Evolutionary conservation across 768 basidiomycete genomes (phyloP).

Genomic region (Lentinula sp.): DNA sequence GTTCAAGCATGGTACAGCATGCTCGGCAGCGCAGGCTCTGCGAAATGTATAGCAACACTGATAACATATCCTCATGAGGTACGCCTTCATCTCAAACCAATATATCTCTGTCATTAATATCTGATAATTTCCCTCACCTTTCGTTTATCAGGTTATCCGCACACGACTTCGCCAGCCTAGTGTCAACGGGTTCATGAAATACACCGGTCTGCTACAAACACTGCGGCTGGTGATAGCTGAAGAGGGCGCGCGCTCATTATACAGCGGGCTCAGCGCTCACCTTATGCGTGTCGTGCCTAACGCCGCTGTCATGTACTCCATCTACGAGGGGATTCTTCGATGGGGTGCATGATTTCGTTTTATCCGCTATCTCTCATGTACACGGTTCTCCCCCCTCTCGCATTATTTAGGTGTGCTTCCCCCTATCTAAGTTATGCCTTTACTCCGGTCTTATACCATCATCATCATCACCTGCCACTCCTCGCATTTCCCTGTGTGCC

Average conservation of each 20-base stretch:
- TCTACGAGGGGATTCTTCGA: conserved; percentile 81
- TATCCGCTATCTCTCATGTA: not conserved
- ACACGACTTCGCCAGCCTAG: conserved; percentile 89
- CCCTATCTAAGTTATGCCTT: not conserved
- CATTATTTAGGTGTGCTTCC: not conserved
- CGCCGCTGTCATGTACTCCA: conserved; percentile 93
- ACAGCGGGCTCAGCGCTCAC: conserved; percentile 91
- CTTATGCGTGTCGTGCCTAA: conserved; percentile 97
- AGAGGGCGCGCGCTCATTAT: conserved; percentile 81
- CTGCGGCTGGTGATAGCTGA: conserved; percentile 80
- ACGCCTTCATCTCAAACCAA: conserved; percentile 15
- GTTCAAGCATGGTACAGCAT: conserved; percentile 70
- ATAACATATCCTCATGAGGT: conserved; percentile 99
- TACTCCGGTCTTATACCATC: not conserved
- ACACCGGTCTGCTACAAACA: conserved; percentile 83
- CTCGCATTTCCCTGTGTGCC: no score
- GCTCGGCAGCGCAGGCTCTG: conserved; percentile 85
- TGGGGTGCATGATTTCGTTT: conserved; percentile 31
- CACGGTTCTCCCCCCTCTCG: not conserved
- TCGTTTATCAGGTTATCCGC: conserved; percentile 63
- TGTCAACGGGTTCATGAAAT: conserved; percentile 72
- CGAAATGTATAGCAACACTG: conserved; percentile 89
- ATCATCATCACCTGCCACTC: no score
- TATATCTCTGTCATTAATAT: not conserved
- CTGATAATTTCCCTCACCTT: conserved; percentile 5